Evolutionary conservation across 371 early-diverging fungal species (phyloP).

Genomic region (Mortierella sp.): DNA sequence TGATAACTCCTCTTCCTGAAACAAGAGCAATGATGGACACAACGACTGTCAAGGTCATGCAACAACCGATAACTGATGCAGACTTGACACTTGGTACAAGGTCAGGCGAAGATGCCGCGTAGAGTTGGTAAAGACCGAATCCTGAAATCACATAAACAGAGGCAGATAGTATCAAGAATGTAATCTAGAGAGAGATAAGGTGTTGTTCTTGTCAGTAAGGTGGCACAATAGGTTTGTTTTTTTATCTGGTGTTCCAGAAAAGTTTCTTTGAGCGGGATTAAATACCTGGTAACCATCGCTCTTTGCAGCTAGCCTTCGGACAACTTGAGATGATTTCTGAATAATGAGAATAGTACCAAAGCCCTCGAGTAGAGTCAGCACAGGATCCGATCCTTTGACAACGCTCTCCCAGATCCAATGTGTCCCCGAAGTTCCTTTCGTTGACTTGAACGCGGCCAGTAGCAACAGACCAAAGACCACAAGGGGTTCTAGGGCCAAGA

Average conservation of each 20-base stretch:
- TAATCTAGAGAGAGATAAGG: constrained; percentile 25
- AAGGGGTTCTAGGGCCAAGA: constrained; percentile 32
- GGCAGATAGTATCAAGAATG: constrained; percentile 43
- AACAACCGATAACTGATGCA: constrained; percentile 53
- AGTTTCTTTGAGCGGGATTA: not conserved
- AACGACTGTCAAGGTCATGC: constrained; percentile 49
- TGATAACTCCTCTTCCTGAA: constrained; percentile 43
- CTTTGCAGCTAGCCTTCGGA: constrained; percentile 39
- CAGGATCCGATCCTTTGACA: constrained; percentile 47
- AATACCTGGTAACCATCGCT: constrained; percentile 53
- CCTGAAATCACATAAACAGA: constrained; percentile 47
- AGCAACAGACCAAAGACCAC: constrained; percentile 31
- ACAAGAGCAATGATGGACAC: constrained; percentile 48
- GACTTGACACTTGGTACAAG: constrained; percentile 49
- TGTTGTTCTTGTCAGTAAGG: not conserved
- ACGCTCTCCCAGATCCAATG: constrained; percentile 43
- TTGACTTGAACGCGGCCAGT: constrained; percentile 30
- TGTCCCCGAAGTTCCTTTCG: constrained; percentile 27
- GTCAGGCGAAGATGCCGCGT: constrained; percentile 50
- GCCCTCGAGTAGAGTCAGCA: constrained; percentile 47
- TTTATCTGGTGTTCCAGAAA: not conserved
- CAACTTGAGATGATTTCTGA: constrained; percentile 48
- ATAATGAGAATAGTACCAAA: constrained; percentile 52
- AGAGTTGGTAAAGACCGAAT: constrained; percentile 50
- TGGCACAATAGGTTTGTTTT: not conserved